Conservation (phyloP, 2,329 filamentous ascomycete species). For the Ploettnerulaceae sp. region DNA sequence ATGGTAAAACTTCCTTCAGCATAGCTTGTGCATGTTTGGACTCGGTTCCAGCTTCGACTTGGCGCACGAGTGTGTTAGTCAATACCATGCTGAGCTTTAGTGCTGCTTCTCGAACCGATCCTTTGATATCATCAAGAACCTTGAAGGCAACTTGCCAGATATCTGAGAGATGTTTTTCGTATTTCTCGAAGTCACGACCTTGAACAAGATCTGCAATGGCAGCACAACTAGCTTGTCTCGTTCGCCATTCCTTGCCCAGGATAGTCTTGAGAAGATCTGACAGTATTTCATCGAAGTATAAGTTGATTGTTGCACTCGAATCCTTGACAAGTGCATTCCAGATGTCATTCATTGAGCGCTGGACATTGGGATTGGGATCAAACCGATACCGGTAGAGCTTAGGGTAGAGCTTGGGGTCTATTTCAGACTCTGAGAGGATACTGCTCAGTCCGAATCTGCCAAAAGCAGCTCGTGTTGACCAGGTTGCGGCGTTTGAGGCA, state of each 20-base stretch:
- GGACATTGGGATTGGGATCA: constrained; percentile 89
- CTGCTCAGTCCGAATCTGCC: constrained; percentile 88
- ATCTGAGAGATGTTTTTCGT: constrained; percentile 76
- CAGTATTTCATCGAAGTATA: constrained; percentile 85
- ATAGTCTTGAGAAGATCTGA: constrained; percentile 81
- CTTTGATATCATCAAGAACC: constrained; percentile 94
- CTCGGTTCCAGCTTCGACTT: constrained; percentile 72
- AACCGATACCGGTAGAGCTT: constrained; percentile 94
- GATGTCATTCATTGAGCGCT: constrained; percentile 94
- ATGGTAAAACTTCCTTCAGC: constrained; percentile 83
- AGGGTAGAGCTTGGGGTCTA: constrained; percentile 91
- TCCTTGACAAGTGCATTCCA: constrained; percentile 97
- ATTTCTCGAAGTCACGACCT: constrained; percentile 68
- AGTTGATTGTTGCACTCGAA: constrained; percentile 67
- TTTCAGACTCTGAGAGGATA: constrained; percentile 80
- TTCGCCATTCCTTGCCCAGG: constrained; percentile 87
- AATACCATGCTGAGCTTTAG: constrained; percentile 77
- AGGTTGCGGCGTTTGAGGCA: constrained; percentile 91
- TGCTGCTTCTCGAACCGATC: constrained; percentile 76
- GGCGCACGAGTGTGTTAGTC: constrained; percentile 78
- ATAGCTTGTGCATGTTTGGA: constrained; percentile 69
- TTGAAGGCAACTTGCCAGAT: constrained; percentile 86
- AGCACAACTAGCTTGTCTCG: constrained; percentile 85
- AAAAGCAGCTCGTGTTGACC: constrained; percentile 95
- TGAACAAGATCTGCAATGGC: constrained; percentile 86